Conservation (phyloP, 2,329 filamentous ascomycete species). For the Emmonsiellopsis sp. region DNA sequence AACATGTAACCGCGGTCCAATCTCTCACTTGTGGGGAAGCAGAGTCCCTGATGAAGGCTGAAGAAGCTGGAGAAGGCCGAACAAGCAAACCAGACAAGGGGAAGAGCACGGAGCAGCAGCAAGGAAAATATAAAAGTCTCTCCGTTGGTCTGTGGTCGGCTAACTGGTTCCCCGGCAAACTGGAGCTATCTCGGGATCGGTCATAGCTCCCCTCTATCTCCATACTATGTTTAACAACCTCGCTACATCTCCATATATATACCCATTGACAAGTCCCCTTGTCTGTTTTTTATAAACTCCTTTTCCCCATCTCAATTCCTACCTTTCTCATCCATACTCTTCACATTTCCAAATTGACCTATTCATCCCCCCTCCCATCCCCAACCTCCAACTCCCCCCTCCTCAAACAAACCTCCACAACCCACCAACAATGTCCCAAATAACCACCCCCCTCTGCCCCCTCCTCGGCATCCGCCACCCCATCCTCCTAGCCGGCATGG, state of each 20-base stretch:
- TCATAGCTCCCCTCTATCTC: neutral
- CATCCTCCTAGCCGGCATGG: constrained; percentile 90
- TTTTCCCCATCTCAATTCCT: neutral
- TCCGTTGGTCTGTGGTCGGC: no score
- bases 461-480: constrained; percentile 81
- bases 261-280: neutral
- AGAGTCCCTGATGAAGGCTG: no score
- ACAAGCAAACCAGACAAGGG: no score
- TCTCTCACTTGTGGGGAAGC: no score
- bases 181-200: no score
- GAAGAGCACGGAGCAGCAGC: no score
- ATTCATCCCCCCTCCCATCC: neutral
- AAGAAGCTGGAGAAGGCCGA: no score
- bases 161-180: no score
- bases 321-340: neutral
- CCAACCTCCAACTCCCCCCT: neutral
- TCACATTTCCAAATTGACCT: neutral
- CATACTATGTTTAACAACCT: neutral
- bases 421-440: constrained; percentile 23
- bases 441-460: constrained; percentile 67
- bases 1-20: no score
- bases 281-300: neutral
- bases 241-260: neutral
- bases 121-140: no score
- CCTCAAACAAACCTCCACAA: neutral